Base-by-base conservation (phyloP, 371 early-diverging fungal species). In the Mortierella sp. region DNA sequence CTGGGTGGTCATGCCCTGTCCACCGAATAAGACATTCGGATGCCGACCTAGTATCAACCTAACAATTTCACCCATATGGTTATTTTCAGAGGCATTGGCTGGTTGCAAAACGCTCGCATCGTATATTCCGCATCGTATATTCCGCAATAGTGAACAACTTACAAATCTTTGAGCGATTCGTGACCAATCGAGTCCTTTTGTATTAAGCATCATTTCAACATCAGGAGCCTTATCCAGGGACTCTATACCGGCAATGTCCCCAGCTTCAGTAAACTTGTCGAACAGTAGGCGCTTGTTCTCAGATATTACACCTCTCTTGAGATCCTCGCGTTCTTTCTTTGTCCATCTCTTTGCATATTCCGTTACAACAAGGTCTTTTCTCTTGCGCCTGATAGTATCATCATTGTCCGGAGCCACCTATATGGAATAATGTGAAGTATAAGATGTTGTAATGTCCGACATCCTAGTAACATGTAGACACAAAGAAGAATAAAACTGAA, bases 1-100 rank as follows among this genome's bases (percentile, higher is more conserved):
- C 85, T 1, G 96, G 96, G 77, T 95, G 95, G 59, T 93, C 95
- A 64, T 92, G 93, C n/a, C 90, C 89, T 6, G 93, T 92, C 95
- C 95, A 95, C 70, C 93, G 94, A 58, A 94, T 95, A 41, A 90
- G 84, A 65, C 95, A 95, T 79, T 95, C 94, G 16, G 81, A 86
- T 1, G 93, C 83, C 16, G 88, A 87, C 64, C 92, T 85, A 36
- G 90, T 84, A 19, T 84, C 88, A 32, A 94, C 87, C 89, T 89
- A 62, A 15, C 3, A 24, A 41, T 11, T 36, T 36, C 3, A 43
- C 32, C 7, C 28, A 59, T 1, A 0, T 21, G 41, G 33, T 3
- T 33, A 21, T 36, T 10, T 8, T 40, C 19, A 69, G 22, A 55
- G 28, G 22, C 7, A 22, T 55, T 11, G 15, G 22, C 28, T 3